phyloP scores from a whole-genome alignment of 352 stramenopile species.

The Phytophthora pseudosyringae region DNA sequence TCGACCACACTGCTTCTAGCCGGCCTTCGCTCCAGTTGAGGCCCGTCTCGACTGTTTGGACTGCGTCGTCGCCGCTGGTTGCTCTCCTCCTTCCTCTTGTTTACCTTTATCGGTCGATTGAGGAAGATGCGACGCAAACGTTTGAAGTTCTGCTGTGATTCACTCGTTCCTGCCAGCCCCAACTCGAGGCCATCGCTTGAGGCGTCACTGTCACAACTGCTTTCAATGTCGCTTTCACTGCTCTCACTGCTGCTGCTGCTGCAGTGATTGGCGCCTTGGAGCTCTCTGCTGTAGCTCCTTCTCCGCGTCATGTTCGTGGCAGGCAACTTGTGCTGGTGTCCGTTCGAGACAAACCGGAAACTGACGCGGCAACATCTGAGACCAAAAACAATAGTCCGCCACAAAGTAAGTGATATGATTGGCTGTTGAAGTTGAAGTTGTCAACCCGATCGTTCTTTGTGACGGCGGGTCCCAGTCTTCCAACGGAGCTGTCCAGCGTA shows the following conservation, averaged over 20 bases:
- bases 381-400: slow-evolving; percentile 3
- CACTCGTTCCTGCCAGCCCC: slow-evolving; percentile 39
- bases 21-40: neutral
- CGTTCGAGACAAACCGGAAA: slow-evolving; percentile 17
- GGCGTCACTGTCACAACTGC: slow-evolving; percentile 11
- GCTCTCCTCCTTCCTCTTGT: slow-evolving; percentile 12
- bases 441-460: slow-evolving; percentile 5
- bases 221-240: slow-evolving; percentile 24
- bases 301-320: slow-evolving; percentile 14
- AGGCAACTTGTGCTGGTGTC: slow-evolving; percentile 4
- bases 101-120: slow-evolving; percentile 41
- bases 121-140: slow-evolving; percentile 75
- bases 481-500: neutral
- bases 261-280: neutral
- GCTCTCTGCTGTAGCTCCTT: neutral
- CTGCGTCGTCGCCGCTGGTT: slow-evolving; percentile 13
- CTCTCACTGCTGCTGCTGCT: slow-evolving; percentile 26
- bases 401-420: slow-evolving; percentile 11
- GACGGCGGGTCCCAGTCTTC: slow-evolving; percentile 24
- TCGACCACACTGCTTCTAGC: neutral
- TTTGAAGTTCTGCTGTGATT: slow-evolving; percentile 51
- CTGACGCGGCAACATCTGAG: slow-evolving; percentile 10
- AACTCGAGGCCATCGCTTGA: slow-evolving; percentile 28
- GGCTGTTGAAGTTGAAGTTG: slow-evolving; percentile 36
- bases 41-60: neutral